phyloP scores from a whole-genome alignment of 2,329 filamentous ascomycete genomes.

The Fusarium sp. region DNA sequence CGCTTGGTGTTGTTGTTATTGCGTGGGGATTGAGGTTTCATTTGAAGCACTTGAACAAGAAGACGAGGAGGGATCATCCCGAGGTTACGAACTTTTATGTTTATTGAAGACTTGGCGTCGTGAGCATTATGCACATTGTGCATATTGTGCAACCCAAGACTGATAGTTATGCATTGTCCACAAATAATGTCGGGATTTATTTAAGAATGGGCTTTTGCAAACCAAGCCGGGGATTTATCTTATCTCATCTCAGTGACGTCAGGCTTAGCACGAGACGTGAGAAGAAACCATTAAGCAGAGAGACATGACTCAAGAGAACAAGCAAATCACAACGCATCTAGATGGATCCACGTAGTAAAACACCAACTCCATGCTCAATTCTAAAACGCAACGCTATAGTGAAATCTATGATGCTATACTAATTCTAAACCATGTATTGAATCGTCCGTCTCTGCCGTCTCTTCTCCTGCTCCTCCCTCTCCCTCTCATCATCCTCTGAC shows the following conservation, averaged over 20 bases:
- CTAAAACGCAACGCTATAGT: background rate
- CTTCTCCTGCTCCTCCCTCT: slow-evolving; percentile 12
- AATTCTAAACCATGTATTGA: slow-evolving; percentile 16
- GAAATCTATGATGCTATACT: background rate
- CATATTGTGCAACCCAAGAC: too few relatives aligned
- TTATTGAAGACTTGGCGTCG: background rate
- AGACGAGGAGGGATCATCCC: slow-evolving; percentile 13
- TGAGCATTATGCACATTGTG: background rate
- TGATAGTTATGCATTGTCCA: background rate
- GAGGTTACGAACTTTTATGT: slow-evolving; percentile 28
- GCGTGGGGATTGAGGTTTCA: slow-evolving; percentile 11
- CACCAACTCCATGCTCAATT: background rate
- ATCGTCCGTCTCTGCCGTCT: slow-evolving; percentile 11
- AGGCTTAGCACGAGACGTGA: background rate
- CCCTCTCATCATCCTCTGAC: slow-evolving; percentile 6
- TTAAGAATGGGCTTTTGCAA: background rate
- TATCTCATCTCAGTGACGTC: background rate
- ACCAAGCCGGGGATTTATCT: background rate
- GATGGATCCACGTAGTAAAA: background rate
- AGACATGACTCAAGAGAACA: background rate
- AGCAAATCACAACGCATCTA: background rate
- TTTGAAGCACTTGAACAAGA: slow-evolving; percentile 13
- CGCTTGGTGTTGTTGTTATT: slow-evolving; percentile 20
- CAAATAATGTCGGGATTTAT: background rate
- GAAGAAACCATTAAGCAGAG: background rate